Base-by-base conservation (phyloP, 257 asterid genomes). In the Gardenia jasminoides region DNA sequence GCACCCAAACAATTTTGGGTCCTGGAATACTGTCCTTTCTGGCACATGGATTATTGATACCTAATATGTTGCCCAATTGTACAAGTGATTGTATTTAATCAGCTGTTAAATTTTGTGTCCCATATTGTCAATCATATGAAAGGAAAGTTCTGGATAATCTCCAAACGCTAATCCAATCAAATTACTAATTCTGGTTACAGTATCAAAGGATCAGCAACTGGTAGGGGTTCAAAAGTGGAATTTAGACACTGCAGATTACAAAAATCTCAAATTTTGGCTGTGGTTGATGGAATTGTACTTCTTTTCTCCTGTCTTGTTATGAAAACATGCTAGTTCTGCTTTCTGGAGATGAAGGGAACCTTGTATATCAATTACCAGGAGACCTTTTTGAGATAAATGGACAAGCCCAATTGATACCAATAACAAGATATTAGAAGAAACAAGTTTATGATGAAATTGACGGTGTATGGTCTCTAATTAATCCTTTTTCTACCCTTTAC, bases 401-500 rank as follows among this genome's bases (percentile, higher is more conserved):
- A 33, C 20, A 17, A 67, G 26, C 74, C 41, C 50, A 36, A 39
- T 68, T 39, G 11, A 28, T 19, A 17, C 46, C 50, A 41, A 68
- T 19, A 19, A 10, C 24, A 33, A 58, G 17, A 19, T 22, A 1
- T 39, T 24, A 9, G 1, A 70, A 43, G 12, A 26, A 31, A 39
- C 24, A 33, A 19, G 24, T 7, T 65, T 54, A 17, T 22, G 33
- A 28, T 47, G 77, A 44, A 43, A 4, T 44, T 62, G 19, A 54
- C 16, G 73, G 39, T n/a, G 13, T 56, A 48, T 24, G 26, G 36
- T 11, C 66, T 52, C 54, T 13, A 47, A 3, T 22, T 17, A 46
- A 72, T 36, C 33, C 15, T 47, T 24, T 13, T 52, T 41, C 3
- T 75, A 54, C n/a, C 54, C 50, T 76, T 30, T 77, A 65, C 86